Evolutionary conservation across 306 rosid genomes (phyloP).

Genomic region (Cotoneaster glaucophyllus): DNA sequence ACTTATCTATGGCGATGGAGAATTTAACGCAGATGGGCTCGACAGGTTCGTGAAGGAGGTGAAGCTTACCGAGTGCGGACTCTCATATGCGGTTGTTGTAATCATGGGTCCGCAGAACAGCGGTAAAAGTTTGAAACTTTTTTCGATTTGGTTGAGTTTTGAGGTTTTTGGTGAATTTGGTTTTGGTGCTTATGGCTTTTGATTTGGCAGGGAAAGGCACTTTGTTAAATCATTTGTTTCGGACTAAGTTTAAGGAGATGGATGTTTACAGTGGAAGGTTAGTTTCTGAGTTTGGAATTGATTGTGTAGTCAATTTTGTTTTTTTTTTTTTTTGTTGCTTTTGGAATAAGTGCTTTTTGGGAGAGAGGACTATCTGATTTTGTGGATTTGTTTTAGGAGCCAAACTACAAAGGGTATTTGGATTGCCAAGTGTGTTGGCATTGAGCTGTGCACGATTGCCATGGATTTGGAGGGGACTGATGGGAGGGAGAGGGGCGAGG

Average conservation of each 20-base stretch:
- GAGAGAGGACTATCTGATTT: not conserved
- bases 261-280: slow-evolving; percentile 89
- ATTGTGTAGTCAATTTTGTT: not conserved
- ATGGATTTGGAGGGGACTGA: too few species aligned
- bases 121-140: slow-evolving; percentile 20
- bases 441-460: too few species aligned
- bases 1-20: slow-evolving; percentile 65
- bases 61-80: slow-evolving; percentile 46
- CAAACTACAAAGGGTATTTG: too few species aligned
- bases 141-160: not conserved
- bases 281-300: slow-evolving; percentile 2
- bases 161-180: too few species aligned
- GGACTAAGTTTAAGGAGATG: slow-evolving; percentile 82
- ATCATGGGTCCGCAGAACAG: slow-evolving; percentile 93
- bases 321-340: too few species aligned
- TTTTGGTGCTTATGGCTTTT: not conserved
- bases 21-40: slow-evolving; percentile 58
- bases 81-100: slow-evolving; percentile 78
- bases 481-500: too few species aligned
- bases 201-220: slow-evolving; percentile 71
- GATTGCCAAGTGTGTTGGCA: too few species aligned
- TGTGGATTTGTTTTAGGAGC: too few species aligned
- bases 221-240: slow-evolving; percentile 74
- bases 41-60: slow-evolving; percentile 43
- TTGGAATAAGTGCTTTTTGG: not conserved